Base-by-base conservation (phyloP, 768 basidiomycete genomes). In the Suillus hirtellus region DNA sequence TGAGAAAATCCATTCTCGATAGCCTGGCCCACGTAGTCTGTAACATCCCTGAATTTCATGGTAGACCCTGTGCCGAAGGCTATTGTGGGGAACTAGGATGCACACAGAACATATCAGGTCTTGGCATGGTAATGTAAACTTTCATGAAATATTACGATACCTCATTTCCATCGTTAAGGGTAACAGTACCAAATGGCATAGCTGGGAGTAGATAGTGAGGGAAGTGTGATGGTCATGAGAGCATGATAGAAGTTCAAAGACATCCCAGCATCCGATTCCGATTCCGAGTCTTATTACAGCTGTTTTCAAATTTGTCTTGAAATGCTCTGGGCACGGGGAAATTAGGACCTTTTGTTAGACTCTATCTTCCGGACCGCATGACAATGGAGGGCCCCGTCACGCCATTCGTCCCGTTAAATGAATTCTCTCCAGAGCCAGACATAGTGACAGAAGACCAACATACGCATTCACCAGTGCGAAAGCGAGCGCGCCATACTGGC, bases 1-100 rank as follows among this genome's bases (percentile, higher is more conserved):
- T 90, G 88, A 4, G 78, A 78, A 68, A 89, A 89, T 0, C 88
- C 88, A 1, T 75, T 69, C 17, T 88, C 82, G 0, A 90, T 72
- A 3, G 89, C 88, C 67, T 84, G 82, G 52, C 82, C 78, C 43
- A 87, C 81, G 63, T 82, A 83, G 44, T 76, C 76, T 38, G 84
- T 81, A 11, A 84, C 83, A 64, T 88, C 85, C 70, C 73, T 77
- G 53, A 72, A 72, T 58, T 78, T 81, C 66, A 65, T 63, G n/a
- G 64, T 58, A n/a, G 62, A 59, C 14, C 87, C 87, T 0, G 87
- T 84, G 1, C 88, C 88, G 71, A 82, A 89, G 0, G 86, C 88
- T 61, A 90, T 84, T 19, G 75, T 72, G 14, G 88, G 88, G 52
- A 89, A 83, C 85, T 88, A 12, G 21, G 37, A 10, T 4, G 9